These are phyloP conservation scores for Plasmodium gallinaceum DNA, from an alignment of 169 alveolate genomes.

Conservation along the genomic window DNA sequence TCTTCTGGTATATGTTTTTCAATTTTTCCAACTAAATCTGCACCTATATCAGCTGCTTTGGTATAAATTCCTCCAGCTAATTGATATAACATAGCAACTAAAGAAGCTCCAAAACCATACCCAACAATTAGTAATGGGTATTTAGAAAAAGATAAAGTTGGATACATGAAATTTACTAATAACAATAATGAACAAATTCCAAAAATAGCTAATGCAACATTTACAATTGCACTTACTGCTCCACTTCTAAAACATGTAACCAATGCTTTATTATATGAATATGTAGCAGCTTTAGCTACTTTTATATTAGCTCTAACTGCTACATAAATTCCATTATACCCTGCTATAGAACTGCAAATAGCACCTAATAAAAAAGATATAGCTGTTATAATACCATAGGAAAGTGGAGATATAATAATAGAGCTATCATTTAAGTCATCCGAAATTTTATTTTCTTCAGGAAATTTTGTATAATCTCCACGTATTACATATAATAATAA, in stretches of 20 bases:
- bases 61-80: constrained; percentile 94
- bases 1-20: constrained; percentile 93
- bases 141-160: constrained; percentile 57
- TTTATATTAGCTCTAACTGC: constrained; percentile 89
- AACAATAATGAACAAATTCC: constrained; percentile 85
- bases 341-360: constrained; percentile 87
- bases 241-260: constrained; percentile 90
- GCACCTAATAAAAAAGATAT: constrained; percentile 88
- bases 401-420: constrained; percentile 76
- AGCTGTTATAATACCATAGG: constrained; percentile 85
- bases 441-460: background rate
- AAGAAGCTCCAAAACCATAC: constrained; percentile 94
- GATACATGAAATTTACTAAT: constrained; percentile 74
- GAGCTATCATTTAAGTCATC: constrained; percentile 5
- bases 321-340: constrained; percentile 92
- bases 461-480: constrained; percentile 76
- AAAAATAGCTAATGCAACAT: constrained; percentile 88
- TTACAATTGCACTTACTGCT: constrained; percentile 88
- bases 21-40: constrained; percentile 93
- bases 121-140: constrained; percentile 89
- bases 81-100: constrained; percentile 91
- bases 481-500: constrained; percentile 80
- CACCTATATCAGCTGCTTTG: constrained; percentile 94
- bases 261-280: constrained; percentile 88
- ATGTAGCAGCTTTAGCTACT: constrained; percentile 89